Conservation (phyloP, 163 green algal species). For the Prototheca stagnorum region DNA sequence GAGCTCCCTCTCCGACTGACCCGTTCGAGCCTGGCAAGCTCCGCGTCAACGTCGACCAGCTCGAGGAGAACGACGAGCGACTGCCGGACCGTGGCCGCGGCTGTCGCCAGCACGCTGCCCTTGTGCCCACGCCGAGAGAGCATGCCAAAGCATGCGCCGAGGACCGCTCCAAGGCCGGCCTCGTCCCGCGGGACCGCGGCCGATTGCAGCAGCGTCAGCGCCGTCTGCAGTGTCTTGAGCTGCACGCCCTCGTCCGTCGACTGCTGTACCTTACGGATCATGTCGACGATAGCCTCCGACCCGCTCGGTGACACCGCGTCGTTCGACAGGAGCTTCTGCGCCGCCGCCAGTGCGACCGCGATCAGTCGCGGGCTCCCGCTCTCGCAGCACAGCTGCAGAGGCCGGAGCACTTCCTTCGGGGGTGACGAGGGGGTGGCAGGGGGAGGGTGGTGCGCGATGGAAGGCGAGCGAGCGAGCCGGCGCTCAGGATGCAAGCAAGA, state of each 20-base stretch:
- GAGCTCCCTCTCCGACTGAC: too few species aligned
- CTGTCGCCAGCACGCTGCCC: constrained; percentile 51
- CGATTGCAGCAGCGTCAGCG: constrained; percentile 63
- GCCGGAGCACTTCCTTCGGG: constrained; percentile 52
- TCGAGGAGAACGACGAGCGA: constrained; percentile 60
- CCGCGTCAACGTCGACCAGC: background rate
- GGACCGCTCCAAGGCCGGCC: constrained; percentile 35
- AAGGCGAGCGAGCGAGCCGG: too few species aligned
- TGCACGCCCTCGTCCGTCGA: constrained; percentile 55
- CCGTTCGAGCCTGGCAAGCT: too few species aligned
- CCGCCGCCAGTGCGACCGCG: constrained; percentile 31
- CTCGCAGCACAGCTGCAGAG: constrained; percentile 56
- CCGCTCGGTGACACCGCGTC: constrained; percentile 32
- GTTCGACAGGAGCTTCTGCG: constrained; percentile 62
- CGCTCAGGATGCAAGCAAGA: too few species aligned
- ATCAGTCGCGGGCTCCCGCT: constrained; percentile 46
- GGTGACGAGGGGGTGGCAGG: background rate
- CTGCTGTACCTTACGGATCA: constrained; percentile 36
- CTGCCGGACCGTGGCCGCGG: constrained; percentile 57
- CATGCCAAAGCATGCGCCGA: constrained; percentile 44
- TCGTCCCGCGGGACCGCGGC: constrained; percentile 20
- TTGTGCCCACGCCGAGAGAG: constrained; percentile 30
- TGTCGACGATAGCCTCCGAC: constrained; percentile 3
- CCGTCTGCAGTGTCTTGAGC: constrained; percentile 66
- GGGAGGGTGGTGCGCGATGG: background rate